These are phyloP conservation scores for Amaranthus cruentus DNA, from an alignment of 148 eudicot species.

Conservation along the genomic window DNA sequence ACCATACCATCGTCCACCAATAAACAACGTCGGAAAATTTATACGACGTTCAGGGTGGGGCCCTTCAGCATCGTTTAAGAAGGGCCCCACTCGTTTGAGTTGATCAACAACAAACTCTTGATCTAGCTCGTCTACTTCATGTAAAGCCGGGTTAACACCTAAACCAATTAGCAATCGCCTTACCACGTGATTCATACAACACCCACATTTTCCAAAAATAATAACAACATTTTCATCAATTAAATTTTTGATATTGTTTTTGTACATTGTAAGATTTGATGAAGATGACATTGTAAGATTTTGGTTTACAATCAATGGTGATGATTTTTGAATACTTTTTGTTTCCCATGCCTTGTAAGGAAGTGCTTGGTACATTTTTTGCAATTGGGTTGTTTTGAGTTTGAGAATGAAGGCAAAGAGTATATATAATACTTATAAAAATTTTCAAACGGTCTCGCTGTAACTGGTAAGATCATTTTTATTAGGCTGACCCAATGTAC, in stretches of 20 bases:
- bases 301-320: conserved; percentile 5
- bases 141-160: conserved; percentile 47
- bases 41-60: background rate
- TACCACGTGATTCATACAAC: conserved; percentile 63
- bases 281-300: background rate
- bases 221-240: conserved; percentile 46
- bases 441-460: too few relatives aligned
- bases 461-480: too few relatives aligned
- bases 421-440: too few relatives aligned
- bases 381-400: background rate
- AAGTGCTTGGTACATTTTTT: conserved; percentile 20
- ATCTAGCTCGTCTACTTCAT: conserved; percentile 46
- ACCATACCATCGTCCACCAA: conserved; percentile 65
- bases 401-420: background rate
- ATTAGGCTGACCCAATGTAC: too few relatives aligned
- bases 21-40: conserved; percentile 66
- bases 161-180: conserved; percentile 42
- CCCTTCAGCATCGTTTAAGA: background rate
- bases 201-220: conserved; percentile 41
- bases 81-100: conserved; percentile 12
- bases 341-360: conserved; percentile 25
- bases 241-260: conserved; percentile 17
- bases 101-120: conserved; percentile 26
- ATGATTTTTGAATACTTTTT: background rate
- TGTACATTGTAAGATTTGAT: background rate